These are phyloP conservation scores for Mixia osmundae DNA, from an alignment of 1,284 basidiomycete species.

Conservation along the genomic window DNA sequence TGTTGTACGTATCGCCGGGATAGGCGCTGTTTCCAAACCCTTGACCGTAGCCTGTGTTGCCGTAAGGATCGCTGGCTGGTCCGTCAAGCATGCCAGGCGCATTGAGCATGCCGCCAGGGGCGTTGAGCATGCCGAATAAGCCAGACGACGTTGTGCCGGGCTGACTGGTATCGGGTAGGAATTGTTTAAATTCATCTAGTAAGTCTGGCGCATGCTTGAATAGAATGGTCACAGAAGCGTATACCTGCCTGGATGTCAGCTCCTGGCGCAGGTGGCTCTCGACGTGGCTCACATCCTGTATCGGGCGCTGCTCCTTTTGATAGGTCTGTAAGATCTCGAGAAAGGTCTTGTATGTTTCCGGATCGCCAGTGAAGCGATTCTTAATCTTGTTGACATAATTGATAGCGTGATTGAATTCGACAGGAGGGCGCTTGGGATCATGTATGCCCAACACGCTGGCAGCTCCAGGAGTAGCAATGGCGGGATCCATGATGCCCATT, in stretches of 20 bases:
- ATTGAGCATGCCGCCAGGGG: too few relatives aligned
- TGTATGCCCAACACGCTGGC: conserved; percentile 6
- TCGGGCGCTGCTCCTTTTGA: conserved; percentile 74
- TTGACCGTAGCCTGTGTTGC: too few relatives aligned
- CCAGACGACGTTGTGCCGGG: too few relatives aligned
- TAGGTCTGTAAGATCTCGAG: conserved; percentile 94
- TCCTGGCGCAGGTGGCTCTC: neutral
- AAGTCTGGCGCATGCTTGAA: conserved; percentile 86
- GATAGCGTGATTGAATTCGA: conserved; percentile 93
- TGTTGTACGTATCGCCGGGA: too few relatives aligned
- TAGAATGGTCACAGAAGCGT: conserved; percentile 69
- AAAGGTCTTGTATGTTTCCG: conserved; percentile 93
- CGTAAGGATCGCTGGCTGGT: too few relatives aligned
- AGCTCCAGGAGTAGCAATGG: conserved; percentile 9
- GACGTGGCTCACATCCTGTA: conserved; percentile 47
- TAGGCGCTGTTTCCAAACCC: too few relatives aligned
- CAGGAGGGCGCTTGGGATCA: conserved; percentile 20
- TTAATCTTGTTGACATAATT: conserved; percentile 99
- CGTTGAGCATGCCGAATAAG: too few relatives aligned
- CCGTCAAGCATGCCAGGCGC: too few relatives aligned
- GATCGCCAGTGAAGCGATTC: conserved; percentile 67
- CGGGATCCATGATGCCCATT: too few relatives aligned
- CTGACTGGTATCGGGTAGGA: conserved; percentile 43
- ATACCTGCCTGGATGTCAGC: conserved; percentile 43
- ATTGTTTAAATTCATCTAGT: conserved; percentile 85